Conservation (phyloP, 1,139 yeast genomes). For the Candida sanyaensis region DNA sequence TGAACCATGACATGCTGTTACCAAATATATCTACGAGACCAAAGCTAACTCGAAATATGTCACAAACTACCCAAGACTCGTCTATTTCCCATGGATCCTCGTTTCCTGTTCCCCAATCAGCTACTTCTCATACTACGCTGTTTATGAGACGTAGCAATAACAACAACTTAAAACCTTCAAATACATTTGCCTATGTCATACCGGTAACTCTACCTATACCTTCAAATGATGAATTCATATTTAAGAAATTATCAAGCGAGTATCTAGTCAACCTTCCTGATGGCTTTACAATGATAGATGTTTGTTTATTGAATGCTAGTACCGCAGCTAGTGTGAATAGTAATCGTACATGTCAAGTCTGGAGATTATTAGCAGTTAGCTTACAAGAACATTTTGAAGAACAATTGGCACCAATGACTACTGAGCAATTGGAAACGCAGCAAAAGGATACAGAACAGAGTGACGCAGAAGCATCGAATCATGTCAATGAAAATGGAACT, state of each 20-base stretch:
- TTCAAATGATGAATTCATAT: constrained; percentile 41
- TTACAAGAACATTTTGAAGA: constrained; percentile 42
- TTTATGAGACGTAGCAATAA: background rate
- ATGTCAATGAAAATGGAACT: background rate
- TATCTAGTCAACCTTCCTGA: constrained; percentile 49
- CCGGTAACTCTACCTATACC: constrained; percentile 47
- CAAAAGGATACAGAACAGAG: background rate
- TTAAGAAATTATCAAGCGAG: constrained; percentile 43
- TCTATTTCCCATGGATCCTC: constrained; percentile 20
- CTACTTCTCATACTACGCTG: constrained; percentile 2
- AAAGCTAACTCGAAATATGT: constrained; percentile 30
- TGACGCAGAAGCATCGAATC: background rate
- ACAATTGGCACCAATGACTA: constrained; percentile 4
- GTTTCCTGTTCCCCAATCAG: background rate
- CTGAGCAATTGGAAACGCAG: background rate
- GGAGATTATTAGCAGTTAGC: constrained; percentile 65
- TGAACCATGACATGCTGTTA: constrained; percentile 13
- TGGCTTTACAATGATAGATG: constrained; percentile 51
- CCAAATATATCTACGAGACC: constrained; percentile 22
- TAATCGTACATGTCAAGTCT: constrained; percentile 63
- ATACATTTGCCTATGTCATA: constrained; percentile 46
- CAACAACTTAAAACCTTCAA: constrained; percentile 8
- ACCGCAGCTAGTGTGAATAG: constrained; percentile 56
- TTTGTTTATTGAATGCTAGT: constrained; percentile 60
- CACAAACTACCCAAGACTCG: constrained; percentile 43